A percentile compares a stretch with the other conserved stretches of the same genome.
phyloP scores from a whole-genome alignment of 257 asterid genomes.

The Lantana camara region DNA sequence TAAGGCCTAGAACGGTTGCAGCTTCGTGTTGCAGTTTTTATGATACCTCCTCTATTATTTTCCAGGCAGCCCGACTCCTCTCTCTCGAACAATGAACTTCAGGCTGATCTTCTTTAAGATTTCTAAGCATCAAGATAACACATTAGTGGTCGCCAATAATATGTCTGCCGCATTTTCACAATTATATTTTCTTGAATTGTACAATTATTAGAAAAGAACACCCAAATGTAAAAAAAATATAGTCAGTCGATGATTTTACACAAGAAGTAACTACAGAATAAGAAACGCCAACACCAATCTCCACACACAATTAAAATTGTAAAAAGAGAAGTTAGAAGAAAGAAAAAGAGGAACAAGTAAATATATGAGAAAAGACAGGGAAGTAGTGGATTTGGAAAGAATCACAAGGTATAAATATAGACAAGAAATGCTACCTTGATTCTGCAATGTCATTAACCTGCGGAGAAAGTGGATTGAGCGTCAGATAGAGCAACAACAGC shows the following conservation, averaged over 20 bases:
- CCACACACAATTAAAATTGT: no score
- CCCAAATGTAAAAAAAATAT: background rate
- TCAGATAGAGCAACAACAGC: conserved; percentile 4
- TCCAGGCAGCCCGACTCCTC: conserved; percentile 92
- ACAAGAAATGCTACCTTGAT: conserved; percentile 49
- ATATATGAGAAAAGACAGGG: background rate
- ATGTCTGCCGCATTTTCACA: no score
- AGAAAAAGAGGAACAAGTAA: background rate
- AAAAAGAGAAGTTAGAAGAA: background rate
- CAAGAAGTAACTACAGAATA: no score
- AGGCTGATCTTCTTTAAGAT: conserved; percentile 44
- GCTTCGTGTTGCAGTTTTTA: background rate
- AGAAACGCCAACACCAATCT: background rate
- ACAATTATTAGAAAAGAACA: background rate
- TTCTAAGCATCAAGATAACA: conserved; percentile 41
- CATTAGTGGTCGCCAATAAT: no score
- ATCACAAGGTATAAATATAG: background rate
- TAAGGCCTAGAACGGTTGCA: conserved; percentile 2
- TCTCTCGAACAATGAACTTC: conserved; percentile 97
- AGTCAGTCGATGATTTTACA: no score
- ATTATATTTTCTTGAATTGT: no score
- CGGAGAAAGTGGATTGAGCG: conserved; percentile 13
- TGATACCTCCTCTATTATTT: conserved; percentile 74
- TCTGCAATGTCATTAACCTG: conserved; percentile 50
- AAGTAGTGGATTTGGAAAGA: background rate